These are phyloP conservation scores for Thalassiosira livingstoniorum DNA, from an alignment of 352 stramenopile genomes.

Conservation along the genomic window DNA sequence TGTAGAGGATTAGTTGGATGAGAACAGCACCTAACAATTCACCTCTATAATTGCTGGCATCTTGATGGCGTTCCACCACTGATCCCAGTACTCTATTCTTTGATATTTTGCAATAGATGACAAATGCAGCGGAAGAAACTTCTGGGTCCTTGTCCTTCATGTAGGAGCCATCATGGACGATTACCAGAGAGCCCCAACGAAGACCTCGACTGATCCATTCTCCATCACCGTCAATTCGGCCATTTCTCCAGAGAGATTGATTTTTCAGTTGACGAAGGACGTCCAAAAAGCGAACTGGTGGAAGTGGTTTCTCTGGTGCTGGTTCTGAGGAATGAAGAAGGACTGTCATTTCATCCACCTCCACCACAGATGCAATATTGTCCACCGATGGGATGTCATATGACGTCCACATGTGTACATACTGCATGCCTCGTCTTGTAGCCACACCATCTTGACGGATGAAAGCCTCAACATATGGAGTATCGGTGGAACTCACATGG, in stretches of 20 bases:
- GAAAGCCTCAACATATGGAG: too few species aligned
- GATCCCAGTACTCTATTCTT: not conserved
- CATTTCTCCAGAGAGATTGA: slow-evolving; percentile 35
- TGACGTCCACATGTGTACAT: too few species aligned
- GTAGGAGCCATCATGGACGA: slow-evolving; percentile 48
- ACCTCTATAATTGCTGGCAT: slow-evolving; percentile 19
- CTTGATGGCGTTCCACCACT: not conserved
- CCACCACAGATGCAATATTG: too few species aligned
- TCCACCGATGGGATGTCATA: too few species aligned
- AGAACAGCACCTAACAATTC: slow-evolving; percentile 27
- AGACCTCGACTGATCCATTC: slow-evolving; percentile 25
- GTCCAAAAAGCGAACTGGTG: too few species aligned
- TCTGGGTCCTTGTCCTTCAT: slow-evolving; percentile 5
- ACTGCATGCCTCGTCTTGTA: too few species aligned
- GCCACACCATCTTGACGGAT: too few species aligned
- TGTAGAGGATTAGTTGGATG: not conserved
- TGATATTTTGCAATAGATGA: slow-evolving; percentile 13
- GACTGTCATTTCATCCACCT: too few species aligned
- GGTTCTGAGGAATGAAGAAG: too few species aligned
- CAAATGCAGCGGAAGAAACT: slow-evolving; percentile 13
- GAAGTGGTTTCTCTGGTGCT: too few species aligned
- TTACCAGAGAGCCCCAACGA: not conserved
- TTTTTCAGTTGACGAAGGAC: too few species aligned
- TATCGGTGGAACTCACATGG: too few species aligned
- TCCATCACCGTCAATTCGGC: slow-evolving; percentile 38